Base-by-base conservation (phyloP, 352 stramenopile genomes). In the Globisporangium nodosum region DNA sequence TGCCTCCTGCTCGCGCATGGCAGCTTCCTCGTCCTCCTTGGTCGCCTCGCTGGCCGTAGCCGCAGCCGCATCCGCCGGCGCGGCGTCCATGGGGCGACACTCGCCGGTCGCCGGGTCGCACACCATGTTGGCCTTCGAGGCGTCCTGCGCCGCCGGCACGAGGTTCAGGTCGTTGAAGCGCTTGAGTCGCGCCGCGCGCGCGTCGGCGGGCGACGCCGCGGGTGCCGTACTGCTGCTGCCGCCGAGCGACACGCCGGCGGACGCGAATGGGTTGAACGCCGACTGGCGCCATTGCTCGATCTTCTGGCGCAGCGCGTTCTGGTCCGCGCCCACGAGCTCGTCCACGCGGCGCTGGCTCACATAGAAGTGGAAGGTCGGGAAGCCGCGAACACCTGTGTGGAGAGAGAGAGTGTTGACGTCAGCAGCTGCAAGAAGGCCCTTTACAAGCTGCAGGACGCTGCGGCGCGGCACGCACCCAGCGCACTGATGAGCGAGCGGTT, bases 341-440 rank as follows among this genome's bases (percentile, higher is more conserved):
- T 96, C 89, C 42, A 96, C 80, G 71, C 96, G 94, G 60, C 68
- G 69, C 57, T 92, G 75, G 60, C 69, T 94, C 57, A 97, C 69
- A 65, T 97, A 97, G 60, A 97, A 94, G 64, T 94, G 85, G 68
- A 97, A 97, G 2, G 89, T 97, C 24, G 89, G 89, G 68, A 96
- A 97, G 30, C 83, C 85, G 16, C 78, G 76, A 31, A 97, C 84
- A 42, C 83, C 73, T 78, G 48, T 7, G 13, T 8, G 18, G 21
- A 37, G 20, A 55, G 20, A 55, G 39, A 1, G 45, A 52, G 13
- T 7, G 30, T 8, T 48, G 43, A 27, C 18, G 47, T 27, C 24
- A 27, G 24, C 46, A 24, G 20, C 46, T 20, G 31, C n/a, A 50
- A 21, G 48, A 39, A 18, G n/a, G 45, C 18, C 4, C n/a, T 16